Evolutionary conservation across 2,329 filamentous ascomycete species (phyloP).

Genomic region (Alternaria incomplexa): DNA sequence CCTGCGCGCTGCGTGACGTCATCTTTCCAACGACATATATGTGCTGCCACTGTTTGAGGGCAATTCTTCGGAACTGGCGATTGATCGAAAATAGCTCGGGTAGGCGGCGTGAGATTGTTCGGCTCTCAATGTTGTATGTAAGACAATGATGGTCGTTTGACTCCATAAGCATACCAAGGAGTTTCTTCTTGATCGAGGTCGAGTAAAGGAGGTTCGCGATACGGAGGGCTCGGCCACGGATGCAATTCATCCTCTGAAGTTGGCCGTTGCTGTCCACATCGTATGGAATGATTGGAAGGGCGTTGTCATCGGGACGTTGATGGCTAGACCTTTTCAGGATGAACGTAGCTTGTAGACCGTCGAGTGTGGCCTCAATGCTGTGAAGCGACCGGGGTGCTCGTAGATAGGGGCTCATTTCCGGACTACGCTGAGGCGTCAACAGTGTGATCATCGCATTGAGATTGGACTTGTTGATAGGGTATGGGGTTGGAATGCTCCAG

Average conservation of each 20-base stretch:
- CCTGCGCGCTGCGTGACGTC: background rate
- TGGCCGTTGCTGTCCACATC: background rate
- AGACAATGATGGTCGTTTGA: background rate
- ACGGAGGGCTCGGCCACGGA: background rate
- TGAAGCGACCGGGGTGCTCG: background rate
- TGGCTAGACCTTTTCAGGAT: background rate
- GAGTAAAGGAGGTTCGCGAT: background rate
- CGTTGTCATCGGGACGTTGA: background rate
- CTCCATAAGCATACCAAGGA: background rate
- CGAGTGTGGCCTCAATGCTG: background rate
- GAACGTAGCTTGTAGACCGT: background rate
- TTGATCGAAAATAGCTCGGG: background rate
- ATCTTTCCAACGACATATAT: background rate
- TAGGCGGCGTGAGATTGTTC: background rate
- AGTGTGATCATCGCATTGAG: background rate
- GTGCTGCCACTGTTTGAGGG: background rate
- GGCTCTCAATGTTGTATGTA: background rate
- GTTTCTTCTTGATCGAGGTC: background rate
- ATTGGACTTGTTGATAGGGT: background rate
- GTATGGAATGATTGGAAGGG: background rate
- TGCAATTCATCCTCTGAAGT: background rate
- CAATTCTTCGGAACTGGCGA: background rate
- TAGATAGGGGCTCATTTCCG: background rate
- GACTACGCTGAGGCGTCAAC: background rate
- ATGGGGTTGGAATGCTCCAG: background rate